Base-by-base conservation (phyloP, 805 yeast genomes). In the Ascoidea rubescens region DNA sequence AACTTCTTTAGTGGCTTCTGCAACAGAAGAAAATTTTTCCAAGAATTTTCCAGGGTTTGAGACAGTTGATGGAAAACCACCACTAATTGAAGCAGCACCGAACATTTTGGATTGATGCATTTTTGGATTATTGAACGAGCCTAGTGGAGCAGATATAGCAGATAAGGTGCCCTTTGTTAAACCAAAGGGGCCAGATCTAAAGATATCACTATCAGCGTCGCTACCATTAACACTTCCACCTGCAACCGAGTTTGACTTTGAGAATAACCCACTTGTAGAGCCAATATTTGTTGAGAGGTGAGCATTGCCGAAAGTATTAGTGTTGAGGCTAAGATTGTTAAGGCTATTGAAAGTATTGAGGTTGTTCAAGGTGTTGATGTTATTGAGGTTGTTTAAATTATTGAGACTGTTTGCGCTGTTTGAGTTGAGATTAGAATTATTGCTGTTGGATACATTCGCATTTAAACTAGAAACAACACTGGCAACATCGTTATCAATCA, bases 1-100 rank as follows among this genome's bases (percentile, higher is more conserved):
- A 48, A 80, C 70, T 57, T 82, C 88, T 59, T 84, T 70, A 0
- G 88, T 82, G 49, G 84, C 82, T 53, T 82, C 87, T 5, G 84
- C 82, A 16, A 82, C 82, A 1, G 79, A 69, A 5, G 82, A 70
- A 59, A 82, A 82, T 64, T 80, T 80, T 56, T 78, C 82, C 55
- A 82, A 66, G 59, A 82, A 82, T 49, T 77, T 69, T 17, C 71
- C 67, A 5, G 67, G 57, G 1, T 67, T 67, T 45, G 61, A 51
- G 31, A 64, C 48, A 33, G 56, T 57, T 54, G 60, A 56, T 53
- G 60, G 67, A 50, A 52, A 48, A 6, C 79, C 80, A 16, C 80
- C 82, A 51, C 79, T 73, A 44, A 81, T 76, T 1, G 84, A 78
- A 6, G 84, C 83, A 6, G 86, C 72, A 2, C 80, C 82, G 58